Evolutionary conservation across 257 asterid genomes (phyloP).

Genomic region (Solanum pennellii): DNA sequence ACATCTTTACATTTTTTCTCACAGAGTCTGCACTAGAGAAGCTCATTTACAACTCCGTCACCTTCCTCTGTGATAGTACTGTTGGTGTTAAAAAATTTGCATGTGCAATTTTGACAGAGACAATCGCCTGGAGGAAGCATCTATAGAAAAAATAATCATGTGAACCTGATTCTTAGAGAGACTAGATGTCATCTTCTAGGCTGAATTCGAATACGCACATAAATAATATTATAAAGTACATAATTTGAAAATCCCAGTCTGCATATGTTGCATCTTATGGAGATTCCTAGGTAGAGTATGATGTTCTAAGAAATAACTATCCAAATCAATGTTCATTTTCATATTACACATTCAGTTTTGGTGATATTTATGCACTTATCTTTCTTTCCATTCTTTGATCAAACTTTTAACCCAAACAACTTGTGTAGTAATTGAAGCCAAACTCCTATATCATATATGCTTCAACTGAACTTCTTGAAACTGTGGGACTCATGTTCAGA

Average conservation of each 20-base stretch:
- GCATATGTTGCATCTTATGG: not conserved
- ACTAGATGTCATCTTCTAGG: not conserved
- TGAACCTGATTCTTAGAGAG: not conserved
- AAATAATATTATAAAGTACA: not conserved
- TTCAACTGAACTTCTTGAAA: too few species aligned
- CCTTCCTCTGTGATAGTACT: slow-evolving; percentile 23
- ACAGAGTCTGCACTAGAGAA: slow-evolving; percentile 51
- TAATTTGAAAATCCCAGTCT: not conserved
- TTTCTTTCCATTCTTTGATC: not conserved
- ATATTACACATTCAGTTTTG: not conserved
- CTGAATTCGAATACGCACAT: not conserved
- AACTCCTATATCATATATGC: too few species aligned
- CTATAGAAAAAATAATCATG: slow-evolving; percentile 26
- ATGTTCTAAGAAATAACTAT: not conserved
- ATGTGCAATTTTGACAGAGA: slow-evolving; percentile 79
- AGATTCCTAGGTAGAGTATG: not conserved
- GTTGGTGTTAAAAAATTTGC: slow-evolving; percentile 67
- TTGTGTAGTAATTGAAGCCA: too few species aligned
- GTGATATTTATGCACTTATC: not conserved
- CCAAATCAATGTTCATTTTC: not conserved
- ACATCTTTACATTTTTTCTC: slow-evolving; percentile 62
- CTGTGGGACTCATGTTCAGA: too few species aligned
- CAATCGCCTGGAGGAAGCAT: slow-evolving; percentile 81
- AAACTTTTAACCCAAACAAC: too few species aligned
- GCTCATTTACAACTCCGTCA: slow-evolving; percentile 25